These are phyloP conservation scores for Psilocybe cyanescens DNA, from an alignment of 768 basidiomycete genomes.

Conservation along the genomic window DNA sequence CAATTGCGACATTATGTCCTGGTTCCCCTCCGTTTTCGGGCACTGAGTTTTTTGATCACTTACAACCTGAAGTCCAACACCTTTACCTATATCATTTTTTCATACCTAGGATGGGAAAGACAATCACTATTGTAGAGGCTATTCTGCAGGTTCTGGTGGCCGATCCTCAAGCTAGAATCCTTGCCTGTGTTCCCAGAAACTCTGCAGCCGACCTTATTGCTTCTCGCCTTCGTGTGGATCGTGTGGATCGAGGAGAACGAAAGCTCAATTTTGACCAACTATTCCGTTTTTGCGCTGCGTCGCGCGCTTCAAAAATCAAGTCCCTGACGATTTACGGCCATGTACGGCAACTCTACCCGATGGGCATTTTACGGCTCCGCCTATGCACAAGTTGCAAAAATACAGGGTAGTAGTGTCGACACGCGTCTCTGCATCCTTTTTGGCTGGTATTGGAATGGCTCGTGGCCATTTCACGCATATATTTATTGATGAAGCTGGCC, in stretches of 20 bases:
- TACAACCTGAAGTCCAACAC: not conserved
- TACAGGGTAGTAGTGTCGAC: conserved; percentile 67
- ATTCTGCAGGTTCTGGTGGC: conserved; percentile 54
- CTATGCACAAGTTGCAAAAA: conserved; percentile 35
- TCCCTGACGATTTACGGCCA: conserved; percentile 46
- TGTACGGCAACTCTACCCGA: conserved; percentile 39
- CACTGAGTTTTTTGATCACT: conserved; percentile 46
- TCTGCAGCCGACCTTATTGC: conserved; percentile 67
- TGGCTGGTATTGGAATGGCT: conserved; percentile 56
- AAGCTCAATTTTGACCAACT: conserved; percentile 37
- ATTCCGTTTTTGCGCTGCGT: conserved; percentile 59
- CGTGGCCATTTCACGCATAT: conserved; percentile 70
- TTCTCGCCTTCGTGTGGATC: conserved; percentile 32
- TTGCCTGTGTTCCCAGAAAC: conserved; percentile 73
- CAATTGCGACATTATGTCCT: conserved; percentile 43
- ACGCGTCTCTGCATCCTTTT: conserved; percentile 63
- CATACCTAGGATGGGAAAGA: conserved; percentile 71
- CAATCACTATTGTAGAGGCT: conserved; percentile 64
- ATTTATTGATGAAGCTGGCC: conserved; percentile 74
- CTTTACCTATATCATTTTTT: not conserved
- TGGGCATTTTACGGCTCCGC: conserved; percentile 41
- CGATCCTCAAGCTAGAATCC: conserved; percentile 46
- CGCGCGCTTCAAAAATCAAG: conserved; percentile 38
- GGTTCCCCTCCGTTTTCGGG: conserved; percentile 62
- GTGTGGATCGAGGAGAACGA: too few species aligned